A percentile compares a stretch with the other conserved stretches of the same genome.
Conservation (phyloP, 2,329 filamentous ascomycete genomes). For the Teratosphaeria viscida region DNA sequence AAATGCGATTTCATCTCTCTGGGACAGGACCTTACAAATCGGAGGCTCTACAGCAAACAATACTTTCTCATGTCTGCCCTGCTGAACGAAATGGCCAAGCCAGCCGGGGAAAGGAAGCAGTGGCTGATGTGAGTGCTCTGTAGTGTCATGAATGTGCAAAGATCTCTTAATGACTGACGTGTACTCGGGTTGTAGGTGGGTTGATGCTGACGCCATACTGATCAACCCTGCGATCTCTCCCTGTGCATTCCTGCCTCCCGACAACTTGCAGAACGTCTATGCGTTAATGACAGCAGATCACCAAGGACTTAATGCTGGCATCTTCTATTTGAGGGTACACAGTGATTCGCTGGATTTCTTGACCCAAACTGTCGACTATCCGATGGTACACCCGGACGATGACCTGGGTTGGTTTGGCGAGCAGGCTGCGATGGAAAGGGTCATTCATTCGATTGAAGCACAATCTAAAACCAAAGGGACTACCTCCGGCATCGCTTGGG, state of each 20-base stretch:
- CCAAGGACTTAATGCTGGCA: background rate
- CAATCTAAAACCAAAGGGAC: background rate
- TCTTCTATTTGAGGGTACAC: background rate
- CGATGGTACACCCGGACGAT: background rate
- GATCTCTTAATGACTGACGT: background rate
- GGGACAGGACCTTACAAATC: background rate
- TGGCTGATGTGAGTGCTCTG: background rate
- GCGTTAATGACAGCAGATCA: background rate
- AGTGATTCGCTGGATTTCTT: background rate
- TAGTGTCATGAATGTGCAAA: background rate
- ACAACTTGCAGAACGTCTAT: background rate
- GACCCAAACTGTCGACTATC: background rate
- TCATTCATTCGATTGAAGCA: background rate
- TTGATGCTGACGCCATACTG: background rate
- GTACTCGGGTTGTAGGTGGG: background rate
- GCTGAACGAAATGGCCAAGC: background rate
- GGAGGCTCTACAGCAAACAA: background rate
- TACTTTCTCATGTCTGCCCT: background rate
- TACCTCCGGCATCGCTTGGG: background rate
- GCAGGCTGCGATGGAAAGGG: background rate
- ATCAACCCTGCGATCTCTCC: background rate
- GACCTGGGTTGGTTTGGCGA: background rate
- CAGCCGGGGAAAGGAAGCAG: background rate
- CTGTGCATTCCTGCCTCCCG: background rate
- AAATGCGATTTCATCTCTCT: background rate